Evolutionary conservation across 1,284 basidiomycete species (phyloP), one percentile per base, ranked within the genome.

Genomic region (Pseudozyma flocculosa): DNA sequence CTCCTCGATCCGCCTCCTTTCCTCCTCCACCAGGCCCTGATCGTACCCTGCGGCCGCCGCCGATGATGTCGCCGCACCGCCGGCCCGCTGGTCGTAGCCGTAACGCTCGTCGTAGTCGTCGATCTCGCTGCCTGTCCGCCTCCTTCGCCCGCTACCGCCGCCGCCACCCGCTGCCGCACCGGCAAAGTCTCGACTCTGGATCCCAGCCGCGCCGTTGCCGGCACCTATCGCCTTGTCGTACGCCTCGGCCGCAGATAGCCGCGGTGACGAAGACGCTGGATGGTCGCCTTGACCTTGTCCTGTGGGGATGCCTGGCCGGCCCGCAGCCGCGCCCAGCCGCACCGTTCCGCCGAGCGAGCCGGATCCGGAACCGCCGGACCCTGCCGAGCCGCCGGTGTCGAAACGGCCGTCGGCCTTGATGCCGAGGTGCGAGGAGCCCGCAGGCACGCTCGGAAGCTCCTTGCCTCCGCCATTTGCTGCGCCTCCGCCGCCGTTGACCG

Each of bases 281-380:
- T n/a, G 26, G 7, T 29, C 26, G 26, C 26, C 26, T 11, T 5
- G 26, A 29, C 26, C 26, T 11, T 5, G 26, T 7, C 26, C 26
- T 23, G 47, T 61, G 1, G 62, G 54, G 18, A 65, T 65, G 17
- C 55, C 61, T 24, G 66, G 61, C 45, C 66, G 51, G n/a, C 43
- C 45, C 4, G 48, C 55, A 8, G 59, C 48, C 11, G 34, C 48
- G 17, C 56, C 61, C 17, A 68, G 45, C 4, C 68, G 65, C 9
- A 73, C 70, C 18, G 70, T 73, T 23, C 70, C 68, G 15, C 68
- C 62, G 32, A 55, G 45, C 2, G 60, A 63, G 1, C 65, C 68
- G n/a, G 61, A 65, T 1, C 65, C 68, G 3, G 60, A 64, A 2
- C 68, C 68, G 8, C 47, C 40, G 4, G 68, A 71, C 5, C 64